These are phyloP conservation scores for Scedosporium boydii DNA, from an alignment of 2,329 filamentous ascomycete genomes.

Conservation along the genomic window DNA sequence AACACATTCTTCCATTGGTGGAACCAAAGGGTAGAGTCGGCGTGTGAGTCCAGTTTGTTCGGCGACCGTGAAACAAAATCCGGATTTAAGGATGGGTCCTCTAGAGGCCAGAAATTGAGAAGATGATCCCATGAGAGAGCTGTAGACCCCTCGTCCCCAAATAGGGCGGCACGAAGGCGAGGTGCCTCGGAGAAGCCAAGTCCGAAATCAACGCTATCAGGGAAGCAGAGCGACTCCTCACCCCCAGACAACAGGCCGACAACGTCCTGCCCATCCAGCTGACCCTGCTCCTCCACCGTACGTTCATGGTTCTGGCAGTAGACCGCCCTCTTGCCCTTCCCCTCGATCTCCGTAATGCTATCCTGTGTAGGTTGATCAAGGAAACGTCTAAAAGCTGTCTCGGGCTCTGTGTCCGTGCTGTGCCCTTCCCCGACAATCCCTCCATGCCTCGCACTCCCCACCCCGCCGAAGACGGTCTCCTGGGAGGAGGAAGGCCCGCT, in stretches of 20 bases:
- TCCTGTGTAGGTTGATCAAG: neutral
- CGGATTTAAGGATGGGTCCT: conserved; percentile 17
- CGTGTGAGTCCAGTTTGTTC: neutral
- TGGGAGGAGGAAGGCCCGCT: neutral
- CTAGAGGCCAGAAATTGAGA: conserved; percentile 42
- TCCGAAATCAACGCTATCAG: neutral
- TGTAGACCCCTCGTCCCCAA: neutral
- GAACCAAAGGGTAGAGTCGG: conserved; percentile 32
- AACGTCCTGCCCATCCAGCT: conserved; percentile 28
- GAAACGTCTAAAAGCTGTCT: neutral
- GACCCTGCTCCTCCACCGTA: conserved; percentile 24
- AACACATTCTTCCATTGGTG: conserved; percentile 48
- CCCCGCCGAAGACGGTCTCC: neutral
- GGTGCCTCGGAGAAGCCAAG: conserved; percentile 1
- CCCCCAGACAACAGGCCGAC: conserved; percentile 23
- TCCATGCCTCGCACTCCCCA: neutral
- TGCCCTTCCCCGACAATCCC: neutral
- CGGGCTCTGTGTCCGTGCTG: neutral
- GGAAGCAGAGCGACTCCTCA: conserved; percentile 25
- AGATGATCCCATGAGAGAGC: conserved; percentile 29
- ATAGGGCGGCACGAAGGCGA: conserved; percentile 6
- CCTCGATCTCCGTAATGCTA: conserved; percentile 8
- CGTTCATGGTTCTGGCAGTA: conserved; percentile 8
- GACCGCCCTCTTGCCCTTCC: conserved; percentile 9
- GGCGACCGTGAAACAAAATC: conserved; percentile 11